Base-by-base conservation (phyloP, 2,329 filamentous ascomycete species). In the Pseudopithomyces chartarum region DNA sequence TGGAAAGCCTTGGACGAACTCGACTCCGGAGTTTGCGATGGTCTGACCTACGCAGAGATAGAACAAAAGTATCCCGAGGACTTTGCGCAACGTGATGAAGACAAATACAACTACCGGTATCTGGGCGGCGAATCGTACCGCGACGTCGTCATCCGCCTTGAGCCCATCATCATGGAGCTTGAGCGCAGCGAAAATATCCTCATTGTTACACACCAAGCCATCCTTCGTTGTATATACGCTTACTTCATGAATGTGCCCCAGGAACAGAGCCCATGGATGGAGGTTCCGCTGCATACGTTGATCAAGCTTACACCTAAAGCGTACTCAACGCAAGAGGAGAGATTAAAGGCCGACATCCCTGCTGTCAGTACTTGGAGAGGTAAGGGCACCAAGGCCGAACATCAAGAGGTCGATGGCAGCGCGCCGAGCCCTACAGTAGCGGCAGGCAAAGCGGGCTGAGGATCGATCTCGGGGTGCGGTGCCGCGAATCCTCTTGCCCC, bases 81-180 rank as follows among this genome's bases (percentile, higher is more conserved):
- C 79, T 99, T 99, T 79, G 87, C 88, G 48, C 92, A 94, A 33
- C 91, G 95, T 60, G 95, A 99, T 76, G 92, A 97, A 65, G 95
- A 99, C 82, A 99, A 99, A 79, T 98, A 98, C 85, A 98, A 99
- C 81, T 99, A 99, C 80, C 92, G 95, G 55, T 99, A 99, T 78
- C 89, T 95, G 5, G 95, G 95, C 61, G 95, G 95, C 52, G 95
- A 99, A 79, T 96, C 91, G 59, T 91, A 99, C 76, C 91, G 94
- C 54, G 95, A 99, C 71, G 94, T 99, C 1, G 95, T 99, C 39
- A 98, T 97, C 69, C 92, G 95, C 0, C 87, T 99, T 0, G 95
- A 99, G 73, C 95, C 95, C 60, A 99, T 99, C 78, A 99, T 99
- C 79, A 99, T 99, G 95, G 95, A 99, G 76, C 83, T 99, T 51